Evolutionary conservation across 2,329 filamentous ascomycete genomes (phyloP).

Genomic region (Nannizziopsis barbatae): DNA sequence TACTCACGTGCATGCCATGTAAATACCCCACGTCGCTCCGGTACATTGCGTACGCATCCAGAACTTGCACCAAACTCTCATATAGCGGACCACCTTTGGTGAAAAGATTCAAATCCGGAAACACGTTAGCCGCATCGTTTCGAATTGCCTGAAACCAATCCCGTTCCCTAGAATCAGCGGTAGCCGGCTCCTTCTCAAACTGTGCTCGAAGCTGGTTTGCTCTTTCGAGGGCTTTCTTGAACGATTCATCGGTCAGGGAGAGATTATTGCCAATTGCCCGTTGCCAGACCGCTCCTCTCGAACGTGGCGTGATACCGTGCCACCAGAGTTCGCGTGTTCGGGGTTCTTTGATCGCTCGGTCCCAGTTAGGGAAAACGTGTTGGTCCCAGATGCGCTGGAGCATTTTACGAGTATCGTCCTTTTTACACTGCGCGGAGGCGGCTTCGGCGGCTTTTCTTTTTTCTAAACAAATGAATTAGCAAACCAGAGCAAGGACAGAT

Average conservation of each 20-base stretch:
- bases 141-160: constrained; percentile 46
- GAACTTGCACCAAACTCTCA: constrained; percentile 46
- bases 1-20: constrained; percentile 45
- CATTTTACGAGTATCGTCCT: constrained; percentile 42
- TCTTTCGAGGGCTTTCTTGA: constrained; percentile 46
- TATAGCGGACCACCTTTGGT: constrained; percentile 44
- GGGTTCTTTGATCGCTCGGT: constrained; percentile 42
- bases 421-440: constrained; percentile 39
- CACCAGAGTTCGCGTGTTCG: constrained; percentile 53
- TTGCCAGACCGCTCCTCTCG: constrained; percentile 48
- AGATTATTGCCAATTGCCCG: constrained; percentile 52
- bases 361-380: constrained; percentile 50
- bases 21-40: constrained; percentile 52
- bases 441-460: constrained; percentile 40
- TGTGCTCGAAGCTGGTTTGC: constrained; percentile 40
- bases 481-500: neutral
- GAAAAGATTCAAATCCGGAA: constrained; percentile 50
- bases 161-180: constrained; percentile 34
- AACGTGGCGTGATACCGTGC: constrained; percentile 48
- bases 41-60: constrained; percentile 54
- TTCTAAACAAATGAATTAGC: constrained; percentile 26
- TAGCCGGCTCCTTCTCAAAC: constrained; percentile 33
- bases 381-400: constrained; percentile 52
- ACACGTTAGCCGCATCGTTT: constrained; percentile 43
- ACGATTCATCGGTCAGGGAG: constrained; percentile 44